Percentiles rank a stretch among this genome's conserved stretches.
phyloP scores from a whole-genome alignment of 2,329 filamentous ascomycete species.

The Scedosporium apiospermum region DNA sequence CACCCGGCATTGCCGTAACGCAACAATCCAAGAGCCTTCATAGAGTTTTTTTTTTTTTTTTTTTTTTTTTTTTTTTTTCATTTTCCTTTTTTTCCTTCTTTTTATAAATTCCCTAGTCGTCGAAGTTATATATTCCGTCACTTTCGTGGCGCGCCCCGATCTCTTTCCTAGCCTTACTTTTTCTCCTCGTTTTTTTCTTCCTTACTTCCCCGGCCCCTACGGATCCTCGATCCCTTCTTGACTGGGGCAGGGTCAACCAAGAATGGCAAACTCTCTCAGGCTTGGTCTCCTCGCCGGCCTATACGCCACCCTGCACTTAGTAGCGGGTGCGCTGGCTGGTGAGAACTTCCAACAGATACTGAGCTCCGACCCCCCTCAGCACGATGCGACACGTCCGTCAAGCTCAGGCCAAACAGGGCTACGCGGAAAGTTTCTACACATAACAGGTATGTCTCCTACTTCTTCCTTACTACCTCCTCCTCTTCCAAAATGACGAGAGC shows the following conservation, averaged over 20 bases:
- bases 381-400: neutral
- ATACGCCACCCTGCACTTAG: neutral
- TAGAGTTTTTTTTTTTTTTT: neutral
- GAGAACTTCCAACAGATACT: neutral
- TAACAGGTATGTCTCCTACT: slow-evolving; percentile 56
- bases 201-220: neutral
- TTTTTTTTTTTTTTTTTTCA: neutral
- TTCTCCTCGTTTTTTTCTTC: neutral
- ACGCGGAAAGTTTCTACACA: slow-evolving; percentile 73
- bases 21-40: neutral
- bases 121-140: neutral
- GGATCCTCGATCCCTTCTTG: neutral
- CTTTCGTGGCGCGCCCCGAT: no score
- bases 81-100: no score
- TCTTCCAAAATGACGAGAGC: neutral
- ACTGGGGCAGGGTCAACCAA: neutral
- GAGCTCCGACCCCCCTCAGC: neutral
- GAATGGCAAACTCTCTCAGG: neutral
- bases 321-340: neutral
- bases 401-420: slow-evolving; percentile 32
- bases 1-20: neutral
- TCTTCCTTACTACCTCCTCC: slow-evolving; percentile 8
- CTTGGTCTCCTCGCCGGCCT: neutral
- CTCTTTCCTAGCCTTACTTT: neutral
- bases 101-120: neutral